phyloP scores from a whole-genome alignment of 1,139 yeast species.

The Candida labiduridarum region DNA sequence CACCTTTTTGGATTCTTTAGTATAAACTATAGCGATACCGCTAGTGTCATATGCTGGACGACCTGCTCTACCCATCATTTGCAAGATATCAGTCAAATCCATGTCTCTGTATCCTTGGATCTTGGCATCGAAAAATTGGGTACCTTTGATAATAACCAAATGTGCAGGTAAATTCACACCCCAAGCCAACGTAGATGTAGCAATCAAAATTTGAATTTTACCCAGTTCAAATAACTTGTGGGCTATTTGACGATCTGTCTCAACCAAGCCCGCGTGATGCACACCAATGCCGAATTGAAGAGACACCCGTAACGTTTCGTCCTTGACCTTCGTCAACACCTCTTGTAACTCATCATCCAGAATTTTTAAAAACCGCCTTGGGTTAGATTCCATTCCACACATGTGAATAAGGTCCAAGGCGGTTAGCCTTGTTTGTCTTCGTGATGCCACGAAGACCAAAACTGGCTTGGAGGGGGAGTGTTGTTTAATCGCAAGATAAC shows the following conservation, averaged over 20 bases:
- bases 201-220: constrained; percentile 86
- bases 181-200: constrained; percentile 97
- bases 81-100: constrained; percentile 90
- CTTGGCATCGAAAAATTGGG: constrained; percentile 83
- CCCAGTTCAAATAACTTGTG: constrained; percentile 84
- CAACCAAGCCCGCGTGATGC: constrained; percentile 97
- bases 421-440: constrained; percentile 94
- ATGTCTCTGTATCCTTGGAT: constrained; percentile 80
- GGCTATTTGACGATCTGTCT: constrained; percentile 83
- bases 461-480: constrained; percentile 95
- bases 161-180: constrained; percentile 97
- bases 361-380: constrained; percentile 82
- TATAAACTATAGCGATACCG: constrained; percentile 93
- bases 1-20: constrained; percentile 87
- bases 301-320: constrained; percentile 82
- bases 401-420: constrained; percentile 90
- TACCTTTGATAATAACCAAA: constrained; percentile 90
- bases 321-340: constrained; percentile 71
- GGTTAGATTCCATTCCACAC: constrained; percentile 94
- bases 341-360: constrained; percentile 70
- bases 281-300: constrained; percentile 95
- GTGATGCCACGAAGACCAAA: constrained; percentile 91
- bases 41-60: constrained; percentile 96
- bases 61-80: constrained; percentile 95
- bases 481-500: constrained; percentile 92